Percentiles rank a stretch among this genome's conserved stretches.
These are phyloP conservation scores for Dunaliella primolecta DNA, from an alignment of 139 green algal species.

Conservation along the genomic window DNA sequence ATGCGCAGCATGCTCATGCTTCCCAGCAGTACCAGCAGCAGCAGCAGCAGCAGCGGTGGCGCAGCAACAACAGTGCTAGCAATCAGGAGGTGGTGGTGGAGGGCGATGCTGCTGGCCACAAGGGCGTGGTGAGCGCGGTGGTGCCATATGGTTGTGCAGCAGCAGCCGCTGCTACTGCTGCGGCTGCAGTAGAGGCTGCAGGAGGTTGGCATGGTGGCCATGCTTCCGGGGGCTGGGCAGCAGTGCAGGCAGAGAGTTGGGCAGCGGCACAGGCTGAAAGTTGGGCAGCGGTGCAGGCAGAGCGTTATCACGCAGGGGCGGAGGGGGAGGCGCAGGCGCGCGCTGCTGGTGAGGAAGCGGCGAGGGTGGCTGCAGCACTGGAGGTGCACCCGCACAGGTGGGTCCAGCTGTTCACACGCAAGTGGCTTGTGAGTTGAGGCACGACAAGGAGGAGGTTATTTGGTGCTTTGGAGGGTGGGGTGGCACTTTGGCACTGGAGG, in stretches of 20 bases:
- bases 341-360: neutral
- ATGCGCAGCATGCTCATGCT: neutral
- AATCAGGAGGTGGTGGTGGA: neutral
- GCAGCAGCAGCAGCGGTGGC: neutral
- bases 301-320: too few species aligned
- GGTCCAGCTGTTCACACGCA: too few species aligned
- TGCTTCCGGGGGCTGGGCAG: too few species aligned
- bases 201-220: too few species aligned
- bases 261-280: too few species aligned
- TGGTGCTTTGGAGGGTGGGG: too few species aligned
- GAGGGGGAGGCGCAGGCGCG: neutral
- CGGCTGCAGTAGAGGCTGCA: neutral
- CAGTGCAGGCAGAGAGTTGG: too few species aligned
- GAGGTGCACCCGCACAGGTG: neutral
- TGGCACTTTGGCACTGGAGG: too few species aligned
- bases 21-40: neutral
- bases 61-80: neutral
- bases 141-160: neutral
- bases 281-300: too few species aligned
- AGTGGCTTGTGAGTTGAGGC: too few species aligned
- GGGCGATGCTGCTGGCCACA: neutral
- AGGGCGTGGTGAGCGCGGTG: neutral
- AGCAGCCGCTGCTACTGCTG: neutral
- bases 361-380: neutral
- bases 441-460: too few species aligned